A percentile compares a stretch with the other conserved stretches of the same genome.
These are phyloP conservation scores for Cladosporium sp. DNA, from an alignment of 2,329 filamentous ascomycete genomes.

Conservation along the genomic window DNA sequence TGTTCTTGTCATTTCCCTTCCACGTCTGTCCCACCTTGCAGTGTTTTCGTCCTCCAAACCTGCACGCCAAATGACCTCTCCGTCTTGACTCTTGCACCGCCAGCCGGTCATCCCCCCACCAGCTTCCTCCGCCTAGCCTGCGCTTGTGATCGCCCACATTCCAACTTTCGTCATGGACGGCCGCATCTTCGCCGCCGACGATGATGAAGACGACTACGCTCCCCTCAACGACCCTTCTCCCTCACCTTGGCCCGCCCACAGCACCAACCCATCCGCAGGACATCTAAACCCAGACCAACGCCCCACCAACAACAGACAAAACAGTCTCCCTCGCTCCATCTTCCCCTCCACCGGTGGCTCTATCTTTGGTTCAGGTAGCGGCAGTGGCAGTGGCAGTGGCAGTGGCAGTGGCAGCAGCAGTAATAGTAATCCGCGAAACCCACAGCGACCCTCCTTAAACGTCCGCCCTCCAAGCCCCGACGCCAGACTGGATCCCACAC, in stretches of 20 bases:
- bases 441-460: slow-evolving; percentile 10
- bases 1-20: too few relatives aligned
- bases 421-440: too few relatives aligned
- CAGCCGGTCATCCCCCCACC: slow-evolving; percentile 9
- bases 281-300: background rate
- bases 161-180: slow-evolving; percentile 8
- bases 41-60: too few relatives aligned
- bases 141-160: slow-evolving; percentile 7
- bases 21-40: too few relatives aligned
- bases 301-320: slow-evolving; percentile 9
- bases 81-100: background rate
- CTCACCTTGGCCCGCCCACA: background rate
- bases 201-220: slow-evolving; percentile 3
- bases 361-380: slow-evolving; percentile 18
- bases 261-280: background rate
- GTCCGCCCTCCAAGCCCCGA: slow-evolving; percentile 10
- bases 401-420: slow-evolving; percentile 5
- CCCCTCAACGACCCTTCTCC: background rate
- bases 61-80: background rate
- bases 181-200: slow-evolving; percentile 1
- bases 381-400: slow-evolving; percentile 20
- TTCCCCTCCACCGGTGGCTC: slow-evolving; percentile 15
- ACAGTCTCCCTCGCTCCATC: slow-evolving; percentile 20
- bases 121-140: slow-evolving; percentile 4
- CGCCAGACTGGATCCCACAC: slow-evolving; percentile 13